Evolutionary conservation across 768 basidiomycete genomes (phyloP).

Genomic region (Pisolithus marmoratus): DNA sequence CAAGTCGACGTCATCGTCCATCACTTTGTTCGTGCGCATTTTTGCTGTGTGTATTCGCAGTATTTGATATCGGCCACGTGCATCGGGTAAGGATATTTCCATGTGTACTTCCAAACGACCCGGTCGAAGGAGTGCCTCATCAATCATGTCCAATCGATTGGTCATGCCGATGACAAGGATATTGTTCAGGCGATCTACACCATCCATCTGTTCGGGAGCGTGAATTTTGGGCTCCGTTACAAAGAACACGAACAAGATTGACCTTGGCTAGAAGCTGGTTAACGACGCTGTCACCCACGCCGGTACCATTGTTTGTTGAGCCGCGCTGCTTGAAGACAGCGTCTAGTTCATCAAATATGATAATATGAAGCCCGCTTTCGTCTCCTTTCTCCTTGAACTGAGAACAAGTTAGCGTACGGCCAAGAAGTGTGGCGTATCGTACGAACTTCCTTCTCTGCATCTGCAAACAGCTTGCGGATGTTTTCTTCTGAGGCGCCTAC

Average conservation of each 20-base stretch:
- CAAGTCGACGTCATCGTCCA: slow-evolving; percentile 83
- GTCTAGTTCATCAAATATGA: slow-evolving; percentile 98
- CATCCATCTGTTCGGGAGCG: slow-evolving; percentile 74
- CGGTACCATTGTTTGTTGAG: slow-evolving; percentile 83
- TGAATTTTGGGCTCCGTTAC: slow-evolving; percentile 7
- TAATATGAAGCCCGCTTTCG: slow-evolving; percentile 96
- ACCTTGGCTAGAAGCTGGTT: slow-evolving; percentile 98
- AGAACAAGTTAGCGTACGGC: slow-evolving; percentile 1
- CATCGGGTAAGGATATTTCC: slow-evolving; percentile 98
- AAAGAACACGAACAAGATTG: slow-evolving; percentile 6
- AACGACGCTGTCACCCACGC: slow-evolving; percentile 98
- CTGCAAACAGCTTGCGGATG: slow-evolving; percentile 93
- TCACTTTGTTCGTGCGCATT: slow-evolving; percentile 88
- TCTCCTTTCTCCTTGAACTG: slow-evolving; percentile 97
- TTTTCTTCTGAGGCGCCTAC: slow-evolving; percentile 98
- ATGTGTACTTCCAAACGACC: slow-evolving; percentile 99
- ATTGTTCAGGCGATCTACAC: slow-evolving; percentile 98
- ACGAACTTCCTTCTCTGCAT: slow-evolving; percentile 91
- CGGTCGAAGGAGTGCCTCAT: slow-evolving; percentile 93
- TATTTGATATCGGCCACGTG: slow-evolving; percentile 87
- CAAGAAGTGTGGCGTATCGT: background rate
- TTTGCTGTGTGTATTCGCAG: slow-evolving; percentile 91
- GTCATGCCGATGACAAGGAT: slow-evolving; percentile 99
- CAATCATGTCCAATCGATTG: slow-evolving; percentile 97
- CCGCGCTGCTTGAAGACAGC: slow-evolving; percentile 99